Base-by-base conservation (phyloP, 192 early-diverging fungal species). In the Entomortierella parvispora region DNA sequence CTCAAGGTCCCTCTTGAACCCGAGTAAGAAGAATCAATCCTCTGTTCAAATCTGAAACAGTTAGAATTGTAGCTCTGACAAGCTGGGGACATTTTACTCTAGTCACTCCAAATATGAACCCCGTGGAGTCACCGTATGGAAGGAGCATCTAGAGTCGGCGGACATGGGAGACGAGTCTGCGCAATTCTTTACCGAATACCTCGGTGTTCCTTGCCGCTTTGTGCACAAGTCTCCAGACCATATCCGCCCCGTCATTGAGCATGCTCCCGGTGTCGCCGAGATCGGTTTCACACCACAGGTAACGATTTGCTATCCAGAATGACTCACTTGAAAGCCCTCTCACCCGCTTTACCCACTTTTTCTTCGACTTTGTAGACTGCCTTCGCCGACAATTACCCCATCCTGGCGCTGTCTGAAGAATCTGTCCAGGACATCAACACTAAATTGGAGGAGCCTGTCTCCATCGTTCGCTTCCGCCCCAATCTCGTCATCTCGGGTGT, bases 351-450 rank as follows among this genome's bases (percentile, higher is more conserved):
- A 31, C 25, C 18, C 48, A 50, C 48, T 15, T 15, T 23, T 7
- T 11, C 20, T 22, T 23, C 23, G 17, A 12, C 10, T 20, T n/a
- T 2, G 31, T 81, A 95, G 84, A 88, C 92, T 7, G 92, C 87
- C 7, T 93, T 94, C 75, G 86, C 94, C 10, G 94, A 95, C 62
- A 88, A 84, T 29, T 93, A 75, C 66, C 94, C 94, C 6, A 85
- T 95, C 69, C 83, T 94, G 44, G 58, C 92, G 51, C 64, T 87
- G 43, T 83, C 85, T 5, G 59, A 85, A 29, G 75, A 82, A 32
- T 92, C 90, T 11, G 58, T 94, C 23, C 31, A 43, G 11, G 88
- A 92, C 47, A 77, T 94, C 51, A 91, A 94, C 81, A 50, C 47
- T n/a, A 77, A 80, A 3, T 67, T 93, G 52, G 71, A 81, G 9